Percentiles rank a stretch among this genome's conserved stretches.
Evolutionary conservation across 768 basidiomycete species (phyloP).

Genomic region (Xanthoconium stramineum): DNA sequence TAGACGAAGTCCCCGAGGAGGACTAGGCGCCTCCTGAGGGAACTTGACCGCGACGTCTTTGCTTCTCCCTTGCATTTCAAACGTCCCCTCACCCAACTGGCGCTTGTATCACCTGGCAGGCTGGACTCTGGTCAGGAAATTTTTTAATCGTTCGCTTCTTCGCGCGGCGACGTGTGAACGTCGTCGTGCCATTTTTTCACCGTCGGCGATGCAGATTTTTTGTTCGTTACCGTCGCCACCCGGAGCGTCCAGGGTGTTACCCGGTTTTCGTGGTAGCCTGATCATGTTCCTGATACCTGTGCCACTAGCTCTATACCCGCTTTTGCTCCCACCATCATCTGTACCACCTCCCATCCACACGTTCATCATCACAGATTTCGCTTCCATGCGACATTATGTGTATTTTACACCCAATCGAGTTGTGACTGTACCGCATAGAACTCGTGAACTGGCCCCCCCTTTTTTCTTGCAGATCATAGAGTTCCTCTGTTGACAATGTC

Average conservation of each 20-base stretch:
- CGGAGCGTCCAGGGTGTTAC: conserved; percentile 13
- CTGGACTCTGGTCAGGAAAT: conserved; percentile 17
- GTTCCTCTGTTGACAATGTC: not conserved
- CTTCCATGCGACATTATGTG: conserved; percentile 11
- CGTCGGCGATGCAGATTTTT: conserved; percentile 23
- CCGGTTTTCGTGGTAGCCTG: conserved; percentile 13
- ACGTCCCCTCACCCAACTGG: not conserved
- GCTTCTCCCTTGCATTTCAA: not conserved
- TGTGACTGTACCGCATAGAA: conserved; percentile 18
- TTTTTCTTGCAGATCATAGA: conserved; percentile 12
- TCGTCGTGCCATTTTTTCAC: conserved; percentile 4
- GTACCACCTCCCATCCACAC: conserved; percentile 23
- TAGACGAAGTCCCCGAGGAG: conserved; percentile 33
- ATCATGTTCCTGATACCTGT: conserved; percentile 30
- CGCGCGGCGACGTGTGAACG: conserved; percentile 13
- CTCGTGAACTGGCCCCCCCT: not conserved
- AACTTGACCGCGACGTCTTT: not conserved
- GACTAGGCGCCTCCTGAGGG: conserved; percentile 13
- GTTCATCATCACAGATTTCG: conserved; percentile 19
- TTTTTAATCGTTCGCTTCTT: conserved; percentile 9
- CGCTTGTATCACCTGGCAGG: conserved; percentile 16
- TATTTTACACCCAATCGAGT: conserved; percentile 14
- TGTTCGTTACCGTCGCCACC: conserved; percentile 20
- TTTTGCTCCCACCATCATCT: conserved; percentile 21
- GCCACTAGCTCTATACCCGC: conserved; percentile 28